A percentile compares a stretch with the other conserved stretches of the same genome.
These are phyloP conservation scores for Calocybe indica DNA, from an alignment of 768 basidiomycete genomes.

Conservation along the genomic window DNA sequence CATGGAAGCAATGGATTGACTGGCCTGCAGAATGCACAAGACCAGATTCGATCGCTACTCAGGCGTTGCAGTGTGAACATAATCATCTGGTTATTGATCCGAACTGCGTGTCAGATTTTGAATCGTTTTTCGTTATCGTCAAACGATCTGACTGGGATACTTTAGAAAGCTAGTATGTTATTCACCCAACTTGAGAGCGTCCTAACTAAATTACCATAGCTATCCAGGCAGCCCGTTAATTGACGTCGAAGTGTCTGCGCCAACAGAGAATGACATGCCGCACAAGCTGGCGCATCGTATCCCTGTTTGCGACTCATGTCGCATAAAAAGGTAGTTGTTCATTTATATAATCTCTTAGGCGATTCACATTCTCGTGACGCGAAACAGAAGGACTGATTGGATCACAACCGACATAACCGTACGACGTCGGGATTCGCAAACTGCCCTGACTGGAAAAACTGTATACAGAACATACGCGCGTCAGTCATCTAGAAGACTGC, in stretches of 20 bases:
- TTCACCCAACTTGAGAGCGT: background rate
- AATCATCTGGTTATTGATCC: conserved; percentile 60
- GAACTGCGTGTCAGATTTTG: conserved; percentile 51
- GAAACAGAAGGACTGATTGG: conserved; percentile 48
- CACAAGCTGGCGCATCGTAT: conserved; percentile 25
- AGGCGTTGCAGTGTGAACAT: conserved; percentile 63
- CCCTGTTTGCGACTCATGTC: conserved; percentile 56
- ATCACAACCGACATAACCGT: conserved; percentile 57
- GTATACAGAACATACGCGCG: conserved; percentile 23
- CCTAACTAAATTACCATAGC: conserved; percentile 24
- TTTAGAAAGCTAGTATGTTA: conserved; percentile 50
- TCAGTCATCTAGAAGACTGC: conserved; percentile 40
- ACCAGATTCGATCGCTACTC: conserved; percentile 60
- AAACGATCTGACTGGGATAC: conserved; percentile 60
- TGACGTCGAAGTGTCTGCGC: conserved; percentile 30
- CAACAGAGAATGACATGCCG: conserved; percentile 19
- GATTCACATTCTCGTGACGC: too few species aligned
- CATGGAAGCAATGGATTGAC: conserved; percentile 68
- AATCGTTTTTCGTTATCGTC: conserved; percentile 50
- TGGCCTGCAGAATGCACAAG: conserved; percentile 49
- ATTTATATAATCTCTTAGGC: too few species aligned
- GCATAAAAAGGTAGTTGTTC: conserved; percentile 47
- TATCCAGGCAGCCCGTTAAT: conserved; percentile 55
- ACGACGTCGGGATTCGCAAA: conserved; percentile 26
- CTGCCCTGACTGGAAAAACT: conserved; percentile 11